Base-by-base conservation (phyloP, 345 rosid genomes). In the Lagerstroemia speciosa region DNA sequence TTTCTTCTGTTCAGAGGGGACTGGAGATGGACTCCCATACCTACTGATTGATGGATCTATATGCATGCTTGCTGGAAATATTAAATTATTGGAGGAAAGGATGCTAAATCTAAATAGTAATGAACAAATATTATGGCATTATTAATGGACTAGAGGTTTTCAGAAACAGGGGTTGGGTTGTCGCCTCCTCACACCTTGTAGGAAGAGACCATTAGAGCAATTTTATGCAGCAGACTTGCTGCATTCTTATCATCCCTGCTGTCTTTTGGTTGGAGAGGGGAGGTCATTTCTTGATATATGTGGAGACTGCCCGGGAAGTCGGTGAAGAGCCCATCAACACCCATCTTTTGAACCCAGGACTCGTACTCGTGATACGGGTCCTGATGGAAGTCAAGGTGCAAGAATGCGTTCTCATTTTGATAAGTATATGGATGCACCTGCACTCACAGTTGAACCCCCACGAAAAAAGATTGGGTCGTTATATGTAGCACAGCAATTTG, bases 351-450 rank as follows among this genome's bases (percentile, higher is more conserved):
- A 65, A 93, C 68, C 98, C 98, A 93, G 74, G 79, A 91, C 55
- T 84, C 83, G 37, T 91, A 93, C 69, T 93, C 98, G 12, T 29
- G 58, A 40, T 87, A 86, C 0, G 96, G 83, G 33, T 93, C 98
- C 78, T 91, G 86, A 80, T 80, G 64, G 77, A 91, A 93, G 68
- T 83, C 43, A 29, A 74, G 80, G 80, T 85, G 94, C 52, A 93
- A 69, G 76, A 69, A 91, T 52, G 0, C 8, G 75, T 84, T 82
- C 78, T 91, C 97, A 12, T 86, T 83, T 9, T 97, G 84, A 71
- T 77, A 93, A 20, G 97, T 91, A 81, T 93, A 91, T 1, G 98
- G 90, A 67, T 93, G 97, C 71, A 91, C 98, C 98, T 93, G n/a
- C n/a, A n/a, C n/a, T n/a, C n/a, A n/a, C n/a, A n/a, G 79, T 38